Evolutionary conservation across 352 stramenopile species (phyloP), one percentile per base, ranked within the genome.

Genomic region (Globisporangium splendens): DNA sequence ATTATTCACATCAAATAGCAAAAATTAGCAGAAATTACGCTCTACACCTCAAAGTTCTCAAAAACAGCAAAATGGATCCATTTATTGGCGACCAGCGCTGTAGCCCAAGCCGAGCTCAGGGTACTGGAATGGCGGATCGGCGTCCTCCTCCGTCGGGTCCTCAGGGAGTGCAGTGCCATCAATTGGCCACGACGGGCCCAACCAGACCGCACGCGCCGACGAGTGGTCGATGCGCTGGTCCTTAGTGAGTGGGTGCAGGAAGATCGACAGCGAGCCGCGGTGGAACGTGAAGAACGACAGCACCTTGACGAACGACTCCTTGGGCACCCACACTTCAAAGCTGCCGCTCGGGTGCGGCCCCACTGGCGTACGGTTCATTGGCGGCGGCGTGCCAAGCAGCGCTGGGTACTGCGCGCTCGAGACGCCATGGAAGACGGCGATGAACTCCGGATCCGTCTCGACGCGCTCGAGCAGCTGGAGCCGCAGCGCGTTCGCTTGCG

Each of bases 291-390:
- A 88, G 69, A 74, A 89, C n/a, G 73, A 81, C 11, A 83, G 65
- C 44, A 77, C 74, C 14, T 62, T 63, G 13, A 76, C 72, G 35
- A 90, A 74, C 17, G 78, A 82, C 55, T 92, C 80, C 48, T 61
- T 65, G 0, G 83, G 83, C 21, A 73, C 77, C 83, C 83, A 91
- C 22, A 76, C 75, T 64, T 91, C 83, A 57, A 89, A 89, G 53
- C 70, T 85, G 42, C 80, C 76, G 50, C 74, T 83, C 33, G 75
- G 69, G 41, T 92, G 80, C 20, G 80, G 83, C 0, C 78, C 80
- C 35, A 89, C 72, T 3, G 79, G 72, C 28, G 54, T 65, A 46
- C 73, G 66, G 72, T 92, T 91, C 44, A 89, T 66, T 7, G 77
- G 60, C 47, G 75, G 73, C 47, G 65, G 59, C 28, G 54, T 58